These are phyloP conservation scores for Vanderwaltozyma verrucispora DNA, from an alignment of 805 yeast species.

Conservation along the genomic window DNA sequence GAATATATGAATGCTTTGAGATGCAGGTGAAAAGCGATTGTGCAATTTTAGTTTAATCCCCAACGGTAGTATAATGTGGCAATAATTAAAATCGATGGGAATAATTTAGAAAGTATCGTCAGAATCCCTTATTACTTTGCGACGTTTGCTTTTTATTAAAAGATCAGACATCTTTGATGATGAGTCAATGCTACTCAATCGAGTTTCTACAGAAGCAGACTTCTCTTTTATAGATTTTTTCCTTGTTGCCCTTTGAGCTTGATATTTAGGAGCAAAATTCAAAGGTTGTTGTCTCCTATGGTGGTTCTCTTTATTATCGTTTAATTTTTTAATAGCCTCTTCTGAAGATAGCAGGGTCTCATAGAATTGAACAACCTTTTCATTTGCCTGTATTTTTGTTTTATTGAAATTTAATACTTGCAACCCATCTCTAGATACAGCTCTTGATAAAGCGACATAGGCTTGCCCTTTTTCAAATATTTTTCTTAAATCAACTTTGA, in stretches of 20 bases:
- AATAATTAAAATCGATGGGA: too few species aligned
- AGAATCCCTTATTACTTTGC: not conserved
- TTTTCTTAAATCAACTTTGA: slow-evolving; percentile 62
- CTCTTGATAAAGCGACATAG: slow-evolving; percentile 90
- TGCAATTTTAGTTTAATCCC: too few species aligned
- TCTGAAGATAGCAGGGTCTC: slow-evolving; percentile 31
- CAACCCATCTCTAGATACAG: slow-evolving; percentile 70
- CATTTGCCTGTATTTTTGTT: slow-evolving; percentile 56
- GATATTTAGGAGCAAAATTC: slow-evolving; percentile 1
- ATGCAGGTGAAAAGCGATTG: too few species aligned
- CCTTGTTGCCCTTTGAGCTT: not conserved
- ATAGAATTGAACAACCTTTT: slow-evolving; percentile 64
- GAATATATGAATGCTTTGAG: too few species aligned
- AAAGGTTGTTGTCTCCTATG: not conserved
- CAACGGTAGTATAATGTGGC: too few species aligned
- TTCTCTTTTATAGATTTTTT: not conserved
- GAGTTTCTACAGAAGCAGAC: too few species aligned
- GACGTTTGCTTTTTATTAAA: not conserved
- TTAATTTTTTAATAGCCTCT: slow-evolving; percentile 15
- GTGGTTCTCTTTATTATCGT: not conserved
- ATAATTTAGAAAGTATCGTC: not conserved
- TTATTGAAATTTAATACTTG: slow-evolving; percentile 69
- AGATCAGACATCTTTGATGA: not conserved
- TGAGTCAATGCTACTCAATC: not conserved
- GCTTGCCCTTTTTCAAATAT: slow-evolving; percentile 92